Conservation (phyloP, 176 grass and related monocot species). For the Themeda triandra region DNA sequence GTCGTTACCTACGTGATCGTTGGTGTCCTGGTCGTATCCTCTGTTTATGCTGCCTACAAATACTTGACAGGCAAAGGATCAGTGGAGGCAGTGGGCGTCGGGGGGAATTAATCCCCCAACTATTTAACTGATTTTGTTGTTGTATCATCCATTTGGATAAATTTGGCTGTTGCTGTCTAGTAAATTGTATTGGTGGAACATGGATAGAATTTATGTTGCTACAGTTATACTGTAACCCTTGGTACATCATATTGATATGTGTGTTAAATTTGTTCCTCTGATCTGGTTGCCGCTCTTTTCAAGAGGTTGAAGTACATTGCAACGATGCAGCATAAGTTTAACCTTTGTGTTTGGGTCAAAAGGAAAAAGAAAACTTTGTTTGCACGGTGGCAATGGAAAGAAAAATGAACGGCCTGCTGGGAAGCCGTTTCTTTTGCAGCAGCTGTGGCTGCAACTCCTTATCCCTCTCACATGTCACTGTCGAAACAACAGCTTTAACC, state of each 20-base stretch:
- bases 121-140: constrained; percentile 19
- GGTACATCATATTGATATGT: not conserved
- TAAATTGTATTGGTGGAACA: not conserved
- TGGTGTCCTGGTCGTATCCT: constrained; percentile 24
- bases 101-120: constrained; percentile 30
- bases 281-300: not conserved
- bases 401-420: too few species aligned
- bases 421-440: too few species aligned
- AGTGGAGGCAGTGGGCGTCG: not conserved
- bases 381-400: too few species aligned
- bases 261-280: not conserved
- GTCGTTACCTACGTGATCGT: constrained; percentile 59
- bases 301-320: too few species aligned
- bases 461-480: too few species aligned
- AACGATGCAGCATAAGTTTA: too few species aligned
- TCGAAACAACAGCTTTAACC: too few species aligned
- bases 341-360: too few species aligned
- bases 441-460: too few species aligned
- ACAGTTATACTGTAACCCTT: not conserved
- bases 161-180: constrained; percentile 10
- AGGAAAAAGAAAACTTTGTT: too few species aligned
- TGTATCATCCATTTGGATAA: constrained; percentile 35
- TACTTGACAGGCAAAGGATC: constrained; percentile 33
- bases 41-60: constrained; percentile 56
- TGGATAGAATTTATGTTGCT: constrained; percentile 14